Evolutionary conservation across 75 land plant genomes (phyloP).

Genomic region (Sequoia sempervirens): DNA sequence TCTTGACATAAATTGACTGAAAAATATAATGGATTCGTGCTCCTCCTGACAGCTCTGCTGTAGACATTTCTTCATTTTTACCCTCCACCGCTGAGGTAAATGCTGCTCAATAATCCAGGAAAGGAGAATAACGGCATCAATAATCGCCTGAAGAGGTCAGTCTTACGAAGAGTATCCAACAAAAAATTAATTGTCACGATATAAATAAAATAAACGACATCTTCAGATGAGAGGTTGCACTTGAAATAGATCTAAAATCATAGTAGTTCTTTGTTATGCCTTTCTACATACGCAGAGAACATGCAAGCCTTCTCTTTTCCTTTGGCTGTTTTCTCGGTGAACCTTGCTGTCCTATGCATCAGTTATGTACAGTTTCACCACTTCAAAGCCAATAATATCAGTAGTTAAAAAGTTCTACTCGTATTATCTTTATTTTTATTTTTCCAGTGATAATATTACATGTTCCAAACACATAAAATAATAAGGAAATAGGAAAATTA

Average conservation of each 20-base stretch:
- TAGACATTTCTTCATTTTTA: slow-evolving; percentile 89
- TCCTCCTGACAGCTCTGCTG: slow-evolving; percentile 92
- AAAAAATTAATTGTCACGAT: neutral
- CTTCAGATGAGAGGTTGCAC: neutral
- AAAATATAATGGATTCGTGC: slow-evolving; percentile 94
- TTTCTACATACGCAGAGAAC: too few species aligned
- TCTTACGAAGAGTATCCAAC: neutral
- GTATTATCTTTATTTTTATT: too few species aligned
- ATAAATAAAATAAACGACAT: neutral
- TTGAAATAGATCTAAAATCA: neutral
- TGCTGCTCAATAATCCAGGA: slow-evolving; percentile 33
- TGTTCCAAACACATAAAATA: neutral
- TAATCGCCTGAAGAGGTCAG: neutral
- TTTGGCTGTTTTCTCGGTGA: neutral
- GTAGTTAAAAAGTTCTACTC: too few species aligned
- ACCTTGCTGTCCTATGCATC: neutral
- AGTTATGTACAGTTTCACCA: neutral
- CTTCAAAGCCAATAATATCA: neutral
- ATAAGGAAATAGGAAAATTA: too few species aligned
- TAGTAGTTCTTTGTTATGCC: neutral
- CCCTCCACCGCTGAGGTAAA: slow-evolving; percentile 88
- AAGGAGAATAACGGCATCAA: neutral
- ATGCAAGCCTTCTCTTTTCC: neutral
- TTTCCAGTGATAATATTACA: neutral
- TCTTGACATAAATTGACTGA: slow-evolving; percentile 85